These are phyloP conservation scores for Limnomonas spitsbergensis DNA, from an alignment of 139 green algal genomes.

Conservation along the genomic window DNA sequence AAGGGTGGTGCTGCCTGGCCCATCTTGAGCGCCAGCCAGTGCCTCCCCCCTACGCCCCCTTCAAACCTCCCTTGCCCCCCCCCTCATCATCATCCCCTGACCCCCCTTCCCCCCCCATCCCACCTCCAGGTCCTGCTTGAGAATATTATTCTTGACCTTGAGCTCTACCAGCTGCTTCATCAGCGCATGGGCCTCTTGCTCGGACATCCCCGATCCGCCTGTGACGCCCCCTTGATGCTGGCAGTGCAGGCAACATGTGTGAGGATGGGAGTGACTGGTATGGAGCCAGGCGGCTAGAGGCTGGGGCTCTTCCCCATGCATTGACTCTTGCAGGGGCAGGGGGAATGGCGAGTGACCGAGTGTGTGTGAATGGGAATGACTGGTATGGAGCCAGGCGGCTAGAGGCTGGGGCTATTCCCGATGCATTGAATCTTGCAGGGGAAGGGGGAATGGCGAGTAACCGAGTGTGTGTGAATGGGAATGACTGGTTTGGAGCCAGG, in stretches of 20 bases:
- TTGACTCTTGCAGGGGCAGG: too few relatives aligned
- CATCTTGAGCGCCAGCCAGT: too few relatives aligned
- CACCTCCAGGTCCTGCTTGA: constrained; percentile 10
- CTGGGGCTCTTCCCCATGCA: too few relatives aligned
- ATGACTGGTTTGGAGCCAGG: neutral
- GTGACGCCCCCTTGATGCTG: neutral
- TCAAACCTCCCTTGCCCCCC: too few relatives aligned
- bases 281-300: neutral
- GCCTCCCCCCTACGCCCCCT: too few relatives aligned
- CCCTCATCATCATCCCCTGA: too few relatives aligned
- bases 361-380: neutral
- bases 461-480: neutral
- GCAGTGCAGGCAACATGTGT: neutral
- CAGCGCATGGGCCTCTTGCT: neutral
- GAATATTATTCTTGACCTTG: constrained; percentile 5
- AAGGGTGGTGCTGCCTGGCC: too few relatives aligned
- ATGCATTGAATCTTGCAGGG: too few relatives aligned
- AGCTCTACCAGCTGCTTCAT: constrained; percentile 5
- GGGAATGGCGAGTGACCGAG: too few relatives aligned
- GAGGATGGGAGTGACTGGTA: neutral
- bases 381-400: neutral
- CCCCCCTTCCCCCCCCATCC: too few relatives aligned
- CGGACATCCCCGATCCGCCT: neutral
- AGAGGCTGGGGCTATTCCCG: too few relatives aligned
- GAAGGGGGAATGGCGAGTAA: too few relatives aligned